Conservation (phyloP, 805 yeast species). For the Metschnikowia kofuensis region DNA sequence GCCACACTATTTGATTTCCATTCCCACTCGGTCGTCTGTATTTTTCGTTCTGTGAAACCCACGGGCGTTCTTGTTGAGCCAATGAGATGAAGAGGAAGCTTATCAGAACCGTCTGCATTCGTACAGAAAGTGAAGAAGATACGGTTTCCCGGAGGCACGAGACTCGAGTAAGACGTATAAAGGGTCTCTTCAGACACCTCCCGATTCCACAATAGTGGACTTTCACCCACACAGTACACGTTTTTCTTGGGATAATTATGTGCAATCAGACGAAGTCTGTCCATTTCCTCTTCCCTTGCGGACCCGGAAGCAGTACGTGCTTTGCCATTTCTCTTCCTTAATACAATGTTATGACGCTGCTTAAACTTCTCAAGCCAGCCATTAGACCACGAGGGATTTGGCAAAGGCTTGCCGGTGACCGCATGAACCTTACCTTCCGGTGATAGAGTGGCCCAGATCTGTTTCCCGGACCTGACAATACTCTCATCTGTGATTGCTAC, state of each 20-base stretch:
- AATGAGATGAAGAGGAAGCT: not conserved
- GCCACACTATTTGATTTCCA: not conserved
- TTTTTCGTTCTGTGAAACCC: not conserved
- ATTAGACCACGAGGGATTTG: not conserved
- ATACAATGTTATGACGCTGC: not conserved
- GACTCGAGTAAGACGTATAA: not conserved
- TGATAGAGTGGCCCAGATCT: not conserved
- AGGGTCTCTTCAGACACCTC: not conserved
- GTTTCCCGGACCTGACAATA: not conserved
- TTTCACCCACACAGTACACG: not conserved
- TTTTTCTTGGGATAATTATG: not conserved
- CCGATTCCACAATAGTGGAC: not conserved
- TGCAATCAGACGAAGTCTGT: not conserved
- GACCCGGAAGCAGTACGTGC: not conserved
- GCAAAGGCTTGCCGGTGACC: not conserved
- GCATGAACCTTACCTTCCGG: not conserved
- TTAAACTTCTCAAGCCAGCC: not conserved
- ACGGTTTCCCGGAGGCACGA: not conserved
- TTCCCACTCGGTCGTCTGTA: not conserved
- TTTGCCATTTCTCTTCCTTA: not conserved
- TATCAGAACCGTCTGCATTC: not conserved
- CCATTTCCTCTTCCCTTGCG: not conserved
- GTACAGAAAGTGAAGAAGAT: not conserved
- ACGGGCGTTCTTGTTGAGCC: not conserved
- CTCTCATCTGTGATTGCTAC: not conserved